These are phyloP conservation scores for Dothideomycetes sp. DNA, from an alignment of 2,329 filamentous ascomycete species.

Conservation along the genomic window DNA sequence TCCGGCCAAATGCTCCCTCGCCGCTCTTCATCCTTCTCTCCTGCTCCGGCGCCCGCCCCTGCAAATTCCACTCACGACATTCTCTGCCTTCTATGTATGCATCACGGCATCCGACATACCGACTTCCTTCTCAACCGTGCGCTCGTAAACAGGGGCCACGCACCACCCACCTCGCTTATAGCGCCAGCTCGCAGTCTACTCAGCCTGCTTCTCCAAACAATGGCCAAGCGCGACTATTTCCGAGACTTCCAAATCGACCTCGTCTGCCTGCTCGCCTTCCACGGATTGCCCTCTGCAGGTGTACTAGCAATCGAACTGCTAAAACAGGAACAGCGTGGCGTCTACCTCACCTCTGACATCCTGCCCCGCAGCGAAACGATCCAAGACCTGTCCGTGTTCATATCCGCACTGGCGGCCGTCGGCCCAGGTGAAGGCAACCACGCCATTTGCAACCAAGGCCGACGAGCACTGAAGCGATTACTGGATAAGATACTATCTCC, in stretches of 20 bases:
- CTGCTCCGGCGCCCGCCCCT: not conserved
- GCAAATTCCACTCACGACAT: slow-evolving; percentile 12
- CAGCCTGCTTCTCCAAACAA: slow-evolving; percentile 23
- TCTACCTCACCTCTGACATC: slow-evolving; percentile 19
- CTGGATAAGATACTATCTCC: slow-evolving; percentile 31
- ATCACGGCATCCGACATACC: slow-evolving; percentile 44
- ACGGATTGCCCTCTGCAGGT: slow-evolving; percentile 31
- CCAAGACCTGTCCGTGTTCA: slow-evolving; percentile 34
- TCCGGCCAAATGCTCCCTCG: not conserved
- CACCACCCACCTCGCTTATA: slow-evolving; percentile 24
- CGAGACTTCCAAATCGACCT: slow-evolving; percentile 33
- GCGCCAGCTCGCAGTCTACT: slow-evolving; percentile 27
- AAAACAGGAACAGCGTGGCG: slow-evolving; percentile 28
- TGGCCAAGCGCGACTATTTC: slow-evolving; percentile 28
- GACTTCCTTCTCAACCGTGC: slow-evolving; percentile 49
- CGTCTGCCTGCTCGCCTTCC: slow-evolving; percentile 24
- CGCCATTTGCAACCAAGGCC: slow-evolving; percentile 30
- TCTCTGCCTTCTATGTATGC: slow-evolving; percentile 32
- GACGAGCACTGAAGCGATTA: slow-evolving; percentile 28
- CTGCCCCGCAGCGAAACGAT: slow-evolving; percentile 33
- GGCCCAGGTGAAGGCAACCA: slow-evolving; percentile 28
- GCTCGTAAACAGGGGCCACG: slow-evolving; percentile 33
- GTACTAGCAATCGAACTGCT: slow-evolving; percentile 33
- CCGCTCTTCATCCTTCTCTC: too few relatives aligned
- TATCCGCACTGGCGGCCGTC: slow-evolving; percentile 28